Evolutionary conservation across 345 rosid genomes (phyloP), one percentile per base, ranked within the genome.

Genomic region (Diplotaxis tenuifolia): DNA sequence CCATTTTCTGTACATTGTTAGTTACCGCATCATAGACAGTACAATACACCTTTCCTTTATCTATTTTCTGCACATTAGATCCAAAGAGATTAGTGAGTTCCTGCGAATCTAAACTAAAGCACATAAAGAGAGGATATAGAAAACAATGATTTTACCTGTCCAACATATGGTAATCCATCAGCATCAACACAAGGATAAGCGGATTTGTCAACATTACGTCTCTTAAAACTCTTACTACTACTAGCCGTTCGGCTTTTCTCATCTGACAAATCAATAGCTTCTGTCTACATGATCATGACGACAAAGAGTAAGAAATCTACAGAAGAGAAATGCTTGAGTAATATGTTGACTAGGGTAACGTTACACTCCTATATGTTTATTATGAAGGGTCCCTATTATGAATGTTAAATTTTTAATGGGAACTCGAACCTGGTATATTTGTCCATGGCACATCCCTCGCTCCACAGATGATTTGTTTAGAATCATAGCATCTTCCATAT

Each of bases 401-500:
- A 29, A 60, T 15, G 52, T 27, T 60, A 15, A 15, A 31, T 1
- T 18, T 27, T 50, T 68, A 32, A 50, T 20, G 52, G 45, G 76
- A 77, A 60, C 18, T 38, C 81, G n/a, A 66, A 95, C 99, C 97
- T 89, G 96, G 72, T 92, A 92, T 81, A 95, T 90, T 81, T 92
- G 90, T 71, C 99, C 99, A 85, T 85, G 97, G 81, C 83, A 92
- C 97, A 95, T 84, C 68, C 99, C 97, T 31, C 93, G 89, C 42
- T 95, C 99, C 57, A 87, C 96, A 9, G 99, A 83, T 71, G 99
- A 92, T 79, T 95, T 95, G 67, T 95, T 95, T 68, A 95, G 71
- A 79, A 95, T 95, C 99, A 95, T 95, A 4, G 99, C 96, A 83
- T 95, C 99, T 86, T 95, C 99, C 99, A 95, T 95, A 79, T 95